A percentile compares a stretch with the other conserved stretches of the same genome.
phyloP scores from a whole-genome alignment of 257 asterid species.

The Penstemon barbatus region DNA sequence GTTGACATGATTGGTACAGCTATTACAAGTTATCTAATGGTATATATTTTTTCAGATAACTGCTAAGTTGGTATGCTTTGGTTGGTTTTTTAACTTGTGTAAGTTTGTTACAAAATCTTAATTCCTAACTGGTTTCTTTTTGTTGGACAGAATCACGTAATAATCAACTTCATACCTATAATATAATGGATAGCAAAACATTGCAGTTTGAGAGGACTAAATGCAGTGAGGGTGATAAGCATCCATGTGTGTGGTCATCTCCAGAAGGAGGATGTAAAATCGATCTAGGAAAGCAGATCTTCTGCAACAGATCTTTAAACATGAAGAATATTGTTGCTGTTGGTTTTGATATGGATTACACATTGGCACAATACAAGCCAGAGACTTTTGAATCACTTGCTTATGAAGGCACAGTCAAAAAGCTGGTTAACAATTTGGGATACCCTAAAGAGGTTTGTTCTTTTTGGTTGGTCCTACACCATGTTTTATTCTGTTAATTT shows the following conservation, averaged over 20 bases:
- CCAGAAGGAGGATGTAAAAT: constrained; percentile 69
- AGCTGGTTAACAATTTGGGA: constrained; percentile 84
- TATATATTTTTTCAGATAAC: background rate
- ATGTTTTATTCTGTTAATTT: constrained; percentile 9
- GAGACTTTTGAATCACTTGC: constrained; percentile 97
- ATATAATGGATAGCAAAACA: constrained; percentile 53
- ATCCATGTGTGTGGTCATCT: constrained; percentile 69
- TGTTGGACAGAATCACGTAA: constrained; percentile 43
- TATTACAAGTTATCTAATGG: background rate
- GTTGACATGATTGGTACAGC: background rate
- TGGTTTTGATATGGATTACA: constrained; percentile 98
- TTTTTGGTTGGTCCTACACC: constrained; percentile 2
- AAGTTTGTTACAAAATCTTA: too few species aligned
- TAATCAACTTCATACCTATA: constrained; percentile 40
- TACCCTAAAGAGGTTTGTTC: constrained; percentile 81
- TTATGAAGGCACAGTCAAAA: constrained; percentile 84
- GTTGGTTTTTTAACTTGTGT: background rate
- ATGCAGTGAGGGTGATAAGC: constrained; percentile 40
- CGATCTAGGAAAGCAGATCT: constrained; percentile 72
- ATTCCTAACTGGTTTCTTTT: constrained; percentile 2
- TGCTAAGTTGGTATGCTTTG: background rate
- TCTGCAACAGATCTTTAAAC: constrained; percentile 93
- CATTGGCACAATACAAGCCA: constrained; percentile 89
- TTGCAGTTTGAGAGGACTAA: constrained; percentile 41
- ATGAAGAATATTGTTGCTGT: constrained; percentile 89